Base-by-base conservation (phyloP, 2,329 filamentous ascomycete species). In the Onygenales sp. region DNA sequence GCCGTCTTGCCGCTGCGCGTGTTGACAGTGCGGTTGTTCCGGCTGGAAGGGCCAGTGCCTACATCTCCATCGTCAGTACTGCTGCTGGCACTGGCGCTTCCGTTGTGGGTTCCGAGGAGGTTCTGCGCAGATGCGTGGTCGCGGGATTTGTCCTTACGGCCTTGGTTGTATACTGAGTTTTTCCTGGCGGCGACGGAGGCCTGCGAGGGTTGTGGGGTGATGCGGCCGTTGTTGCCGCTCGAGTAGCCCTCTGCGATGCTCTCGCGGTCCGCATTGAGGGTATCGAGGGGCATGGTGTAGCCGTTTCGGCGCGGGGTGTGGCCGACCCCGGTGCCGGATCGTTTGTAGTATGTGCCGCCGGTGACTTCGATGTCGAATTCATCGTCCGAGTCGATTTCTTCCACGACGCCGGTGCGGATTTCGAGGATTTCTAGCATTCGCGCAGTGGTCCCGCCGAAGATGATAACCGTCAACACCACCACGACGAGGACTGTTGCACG, bases 371-470 rank as follows among this genome's bases (percentile, higher is more conserved):
- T 98, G 67, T 98, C 93, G 63, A 98, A 98, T 69, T 98, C 93
- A 65, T 98, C 93, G 65, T 98, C 93, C 44, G 89, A 95, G 67
- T 98, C 93, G 44, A 95, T 87, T 67, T 98, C 93, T 63, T 98
- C 93, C 0, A 96, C 88, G 0, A 98, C 92, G 0, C 93, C 93
- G 0, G 92, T 98, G 53, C 89, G 83, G 57, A 98, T 98, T n/a
- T 90, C 87, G 13, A 97, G 75, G 52, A 98, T 98, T 68, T 98
- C 93, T 14, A 98, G 77, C 93, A 98, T 98, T 53, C 92, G 86
- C 10, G 92, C 91, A 0, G 93, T 98, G 6, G 93, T 98, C 51
- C 93, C 93, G 52, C 93, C 93, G 63, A 98, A 98, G 57, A 98
- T 97, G 70, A 98, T 98, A 62, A 98, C 93, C 0, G 93, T 97